These are phyloP conservation scores for Penicillium brasilianum DNA, from an alignment of 2,329 filamentous ascomycete genomes.

Conservation along the genomic window DNA sequence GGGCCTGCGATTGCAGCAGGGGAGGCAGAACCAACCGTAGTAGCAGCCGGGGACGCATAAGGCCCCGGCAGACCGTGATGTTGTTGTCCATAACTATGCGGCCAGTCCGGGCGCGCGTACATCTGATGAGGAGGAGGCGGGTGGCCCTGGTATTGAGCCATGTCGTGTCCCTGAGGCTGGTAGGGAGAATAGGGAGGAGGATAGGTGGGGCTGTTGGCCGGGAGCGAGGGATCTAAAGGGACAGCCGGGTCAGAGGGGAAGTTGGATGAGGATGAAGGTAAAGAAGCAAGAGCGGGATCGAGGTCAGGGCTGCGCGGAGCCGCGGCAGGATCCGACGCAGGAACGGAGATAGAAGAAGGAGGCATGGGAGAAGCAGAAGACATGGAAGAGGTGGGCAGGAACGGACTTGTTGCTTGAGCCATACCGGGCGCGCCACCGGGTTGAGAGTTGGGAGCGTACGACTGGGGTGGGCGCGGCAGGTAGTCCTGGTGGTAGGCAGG, in stretches of 20 bases:
- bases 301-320: constrained; percentile 4
- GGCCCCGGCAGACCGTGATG: constrained; percentile 55
- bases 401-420: constrained; percentile 99
- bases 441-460: constrained; percentile 73
- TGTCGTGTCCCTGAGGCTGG: constrained; percentile 79
- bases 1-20: constrained; percentile 65
- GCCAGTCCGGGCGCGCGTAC: constrained; percentile 54
- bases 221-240: constrained; percentile 99
- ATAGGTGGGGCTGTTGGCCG: constrained; percentile 90
- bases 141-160: constrained; percentile 70
- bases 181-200: constrained; percentile 88
- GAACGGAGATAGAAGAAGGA: too few relatives aligned
- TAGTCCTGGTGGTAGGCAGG: constrained; percentile 86
- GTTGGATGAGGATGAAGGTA: constrained; percentile 48
- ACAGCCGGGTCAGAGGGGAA: constrained; percentile 95
- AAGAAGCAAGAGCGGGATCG: constrained; percentile 6
- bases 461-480: constrained; percentile 74
- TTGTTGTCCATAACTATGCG: constrained; percentile 52
- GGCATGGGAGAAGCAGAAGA: constrained; percentile 11
- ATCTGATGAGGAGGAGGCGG: constrained; percentile 53
- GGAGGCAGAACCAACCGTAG: constrained; percentile 64
- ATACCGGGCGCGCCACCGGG: constrained; percentile 83
- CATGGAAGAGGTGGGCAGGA: constrained; percentile 60
- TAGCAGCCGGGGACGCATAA: constrained; percentile 60
- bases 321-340: not conserved